Percentiles rank a stretch among this genome's conserved stretches.
These are phyloP conservation scores for Gossypium davidsonii DNA, from an alignment of 441 rosid genomes.

Conservation along the genomic window DNA sequence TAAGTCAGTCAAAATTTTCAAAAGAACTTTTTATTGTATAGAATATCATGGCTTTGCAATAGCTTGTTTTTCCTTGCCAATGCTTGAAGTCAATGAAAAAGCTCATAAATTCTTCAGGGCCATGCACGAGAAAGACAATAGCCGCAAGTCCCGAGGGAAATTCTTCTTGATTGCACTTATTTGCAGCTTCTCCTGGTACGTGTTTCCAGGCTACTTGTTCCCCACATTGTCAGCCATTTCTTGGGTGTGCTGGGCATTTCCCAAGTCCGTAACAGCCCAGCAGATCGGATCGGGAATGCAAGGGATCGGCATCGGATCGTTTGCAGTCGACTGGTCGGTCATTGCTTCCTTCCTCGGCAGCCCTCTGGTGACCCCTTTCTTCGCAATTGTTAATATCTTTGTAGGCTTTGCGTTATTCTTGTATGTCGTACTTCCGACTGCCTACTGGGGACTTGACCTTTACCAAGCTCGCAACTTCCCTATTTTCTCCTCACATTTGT, in stretches of 20 bases:
- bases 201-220: slow-evolving; percentile 53
- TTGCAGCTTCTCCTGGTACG: slow-evolving; percentile 57
- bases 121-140: slow-evolving; percentile 49
- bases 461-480: slow-evolving; percentile 51
- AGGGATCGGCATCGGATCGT: slow-evolving; percentile 56
- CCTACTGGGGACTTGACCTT: slow-evolving; percentile 43
- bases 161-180: slow-evolving; percentile 54
- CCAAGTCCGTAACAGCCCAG: slow-evolving; percentile 55
- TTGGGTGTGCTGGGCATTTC: slow-evolving; percentile 58
- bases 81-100: too few relatives aligned
- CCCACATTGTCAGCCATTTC: slow-evolving; percentile 40
- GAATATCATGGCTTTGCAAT: too few relatives aligned
- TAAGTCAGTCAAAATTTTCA: too few relatives aligned
- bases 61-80: too few relatives aligned
- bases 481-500: slow-evolving; percentile 53
- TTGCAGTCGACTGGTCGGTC: slow-evolving; percentile 53
- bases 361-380: slow-evolving; percentile 58
- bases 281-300: slow-evolving; percentile 56
- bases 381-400: slow-evolving; percentile 40
- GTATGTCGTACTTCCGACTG: slow-evolving; percentile 36
- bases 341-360: slow-evolving; percentile 53
- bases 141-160: slow-evolving; percentile 43
- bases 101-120: slow-evolving; percentile 28
- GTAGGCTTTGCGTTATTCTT: slow-evolving; percentile 37
- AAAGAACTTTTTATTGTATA: too few relatives aligned